These are phyloP conservation scores for Tulasnella sp. DNA, from an alignment of 768 basidiomycete species.

Conservation along the genomic window DNA sequence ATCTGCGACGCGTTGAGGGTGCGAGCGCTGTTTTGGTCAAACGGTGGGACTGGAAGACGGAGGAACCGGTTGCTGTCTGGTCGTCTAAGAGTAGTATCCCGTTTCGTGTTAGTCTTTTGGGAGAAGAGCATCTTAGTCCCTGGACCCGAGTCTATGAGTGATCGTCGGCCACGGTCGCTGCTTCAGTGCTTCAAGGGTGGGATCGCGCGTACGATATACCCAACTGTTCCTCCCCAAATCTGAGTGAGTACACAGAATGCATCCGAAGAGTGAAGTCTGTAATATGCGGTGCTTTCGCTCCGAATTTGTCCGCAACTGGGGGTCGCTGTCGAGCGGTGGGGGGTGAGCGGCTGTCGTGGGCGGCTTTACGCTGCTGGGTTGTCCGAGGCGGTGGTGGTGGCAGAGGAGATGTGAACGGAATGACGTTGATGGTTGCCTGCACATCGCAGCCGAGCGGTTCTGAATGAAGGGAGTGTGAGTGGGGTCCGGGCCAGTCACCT, in stretches of 20 bases:
- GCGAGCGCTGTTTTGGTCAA: too few species aligned
- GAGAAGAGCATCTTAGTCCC: too few species aligned
- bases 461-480: neutral
- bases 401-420: neutral
- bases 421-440: neutral
- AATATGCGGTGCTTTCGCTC: too few species aligned
- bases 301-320: too few species aligned
- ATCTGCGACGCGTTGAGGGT: too few species aligned
- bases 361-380: neutral
- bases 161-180: conserved; percentile 15
- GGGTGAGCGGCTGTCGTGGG: neutral
- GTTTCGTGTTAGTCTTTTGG: too few species aligned
- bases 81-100: too few species aligned
- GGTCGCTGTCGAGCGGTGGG: too few species aligned
- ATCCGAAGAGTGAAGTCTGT: conserved; percentile 24
- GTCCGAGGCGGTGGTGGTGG: conserved; percentile 1
- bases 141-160: too few species aligned
- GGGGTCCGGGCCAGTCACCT: neutral
- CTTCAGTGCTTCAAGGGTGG: neutral
- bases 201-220: neutral
- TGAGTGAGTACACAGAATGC: conserved; percentile 27
- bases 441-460: conserved; percentile 17
- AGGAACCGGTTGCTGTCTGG: too few species aligned
- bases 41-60: too few species aligned
- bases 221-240: neutral